Conservation (phyloP, 2,329 filamentous ascomycete species). For the Monosporascus ibericus region DNA sequence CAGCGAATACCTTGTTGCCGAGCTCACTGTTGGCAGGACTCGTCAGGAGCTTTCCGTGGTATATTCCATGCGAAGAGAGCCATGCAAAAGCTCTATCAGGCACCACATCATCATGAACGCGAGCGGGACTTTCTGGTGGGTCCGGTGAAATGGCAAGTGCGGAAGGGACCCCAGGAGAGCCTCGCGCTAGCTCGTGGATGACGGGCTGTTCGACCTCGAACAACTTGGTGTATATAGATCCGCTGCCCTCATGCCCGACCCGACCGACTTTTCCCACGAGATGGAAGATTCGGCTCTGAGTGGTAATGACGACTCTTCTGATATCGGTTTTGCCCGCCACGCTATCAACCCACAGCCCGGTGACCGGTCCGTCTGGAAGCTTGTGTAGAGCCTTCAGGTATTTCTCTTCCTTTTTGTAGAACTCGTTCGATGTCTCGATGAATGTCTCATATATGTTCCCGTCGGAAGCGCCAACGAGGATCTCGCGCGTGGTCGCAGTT, state of each 20-base stretch:
- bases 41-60: constrained; percentile 73
- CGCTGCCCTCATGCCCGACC: constrained; percentile 68
- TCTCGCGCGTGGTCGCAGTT: constrained; percentile 90
- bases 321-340: constrained; percentile 63
- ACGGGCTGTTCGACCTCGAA: constrained; percentile 83
- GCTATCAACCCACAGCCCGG: constrained; percentile 78
- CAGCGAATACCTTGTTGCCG: constrained; percentile 68
- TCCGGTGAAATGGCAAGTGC: constrained; percentile 74
- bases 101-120: constrained; percentile 47
- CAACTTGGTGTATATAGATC: constrained; percentile 77
- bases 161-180: constrained; percentile 55
- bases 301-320: constrained; percentile 73
- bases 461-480: constrained; percentile 84
- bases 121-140: constrained; percentile 40
- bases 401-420: constrained; percentile 91
- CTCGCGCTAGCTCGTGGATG: constrained; percentile 63
- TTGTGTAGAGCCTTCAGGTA: constrained; percentile 82
- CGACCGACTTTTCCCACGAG: constrained; percentile 72
- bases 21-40: constrained; percentile 56
- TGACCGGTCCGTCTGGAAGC: constrained; percentile 74
- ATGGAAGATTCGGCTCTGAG: constrained; percentile 71
- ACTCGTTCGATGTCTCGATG: constrained; percentile 90
- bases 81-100: constrained; percentile 79
- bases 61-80: constrained; percentile 81
- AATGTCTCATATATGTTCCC: constrained; percentile 93